Percentiles rank a stretch among this genome's conserved stretches.
These are phyloP conservation scores for Pyricularia pennisetigena DNA, from an alignment of 2,329 filamentous ascomycete genomes.

Conservation along the genomic window DNA sequence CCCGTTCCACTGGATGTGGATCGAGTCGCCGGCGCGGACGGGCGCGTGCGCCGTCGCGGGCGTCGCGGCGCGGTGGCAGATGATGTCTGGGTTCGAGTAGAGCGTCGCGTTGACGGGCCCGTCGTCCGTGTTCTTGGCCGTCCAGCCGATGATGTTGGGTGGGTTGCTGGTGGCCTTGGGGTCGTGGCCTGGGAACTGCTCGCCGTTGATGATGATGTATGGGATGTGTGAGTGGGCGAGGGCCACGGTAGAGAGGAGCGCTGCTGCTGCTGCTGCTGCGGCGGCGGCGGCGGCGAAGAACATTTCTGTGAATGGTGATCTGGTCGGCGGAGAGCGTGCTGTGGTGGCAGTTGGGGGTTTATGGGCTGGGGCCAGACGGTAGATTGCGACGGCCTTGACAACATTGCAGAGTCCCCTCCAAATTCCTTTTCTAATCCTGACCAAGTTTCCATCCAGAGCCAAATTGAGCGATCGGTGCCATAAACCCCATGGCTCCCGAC, in stretches of 20 bases:
- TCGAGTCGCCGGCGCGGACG: conserved; percentile 43
- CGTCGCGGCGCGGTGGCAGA: conserved; percentile 49
- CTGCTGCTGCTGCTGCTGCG: background rate
- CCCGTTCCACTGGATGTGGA: conserved; percentile 50
- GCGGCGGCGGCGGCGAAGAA: background rate
- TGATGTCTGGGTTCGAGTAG: conserved; percentile 42
- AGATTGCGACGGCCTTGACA: background rate
- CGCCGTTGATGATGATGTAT: conserved; percentile 31
- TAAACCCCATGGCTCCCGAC: background rate
- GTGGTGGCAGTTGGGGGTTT: background rate
- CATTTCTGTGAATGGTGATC: background rate
- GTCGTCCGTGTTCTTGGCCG: conserved; percentile 35
- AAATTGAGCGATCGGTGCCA: background rate
- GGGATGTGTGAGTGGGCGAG: conserved; percentile 20
- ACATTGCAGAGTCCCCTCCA: background rate
- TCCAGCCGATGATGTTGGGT: conserved; percentile 39
- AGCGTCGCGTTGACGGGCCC: conserved; percentile 38
- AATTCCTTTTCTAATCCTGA: background rate
- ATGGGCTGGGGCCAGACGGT: background rate
- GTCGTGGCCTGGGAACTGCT: conserved; percentile 32
- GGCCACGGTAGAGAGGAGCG: conserved; percentile 2
- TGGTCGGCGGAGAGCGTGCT: background rate
- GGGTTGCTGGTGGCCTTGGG: conserved; percentile 13
- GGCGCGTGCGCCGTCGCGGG: conserved; percentile 39
- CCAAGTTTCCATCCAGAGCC: background rate